phyloP scores from a whole-genome alignment of 768 basidiomycete genomes.

The Rhizopogon vinicolor region DNA sequence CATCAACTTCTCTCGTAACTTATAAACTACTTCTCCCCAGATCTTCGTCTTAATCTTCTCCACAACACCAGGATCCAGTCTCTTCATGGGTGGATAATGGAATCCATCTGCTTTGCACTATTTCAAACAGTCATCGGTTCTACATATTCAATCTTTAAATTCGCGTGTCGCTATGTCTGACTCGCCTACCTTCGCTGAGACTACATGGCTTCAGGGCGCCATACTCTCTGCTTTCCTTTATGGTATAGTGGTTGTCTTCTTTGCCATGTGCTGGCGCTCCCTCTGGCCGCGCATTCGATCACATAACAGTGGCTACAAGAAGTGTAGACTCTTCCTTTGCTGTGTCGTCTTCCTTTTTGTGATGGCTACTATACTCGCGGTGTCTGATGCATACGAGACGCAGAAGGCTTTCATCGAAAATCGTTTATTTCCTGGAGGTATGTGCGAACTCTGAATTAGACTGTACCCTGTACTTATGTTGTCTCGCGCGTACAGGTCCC shows the following conservation, averaged over 20 bases:
- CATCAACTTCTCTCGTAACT: too few species aligned
- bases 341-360: constrained; percentile 25
- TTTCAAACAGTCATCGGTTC: not conserved
- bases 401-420: constrained; percentile 26
- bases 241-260: constrained; percentile 22
- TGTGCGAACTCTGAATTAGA: not conserved
- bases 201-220: constrained; percentile 26
- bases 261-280: constrained; percentile 21
- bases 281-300: constrained; percentile 19
- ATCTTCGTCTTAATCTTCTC: too few species aligned
- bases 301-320: constrained; percentile 5
- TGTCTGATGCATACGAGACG: constrained; percentile 18
- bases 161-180: constrained; percentile 11
- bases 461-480: not conserved
- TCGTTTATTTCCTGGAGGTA: constrained; percentile 28
- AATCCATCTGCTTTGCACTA: too few species aligned
- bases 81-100: too few species aligned
- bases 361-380: constrained; percentile 23
- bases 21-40: too few species aligned
- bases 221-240: constrained; percentile 23
- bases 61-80: too few species aligned
- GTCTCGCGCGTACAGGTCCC: constrained; percentile 13
- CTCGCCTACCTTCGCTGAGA: constrained; percentile 16
- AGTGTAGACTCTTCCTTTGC: constrained; percentile 23
- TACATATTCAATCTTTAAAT: not conserved